Evolutionary conservation across 176 grass and related monocot species (phyloP).

Genomic region (Poa pratensis): DNA sequence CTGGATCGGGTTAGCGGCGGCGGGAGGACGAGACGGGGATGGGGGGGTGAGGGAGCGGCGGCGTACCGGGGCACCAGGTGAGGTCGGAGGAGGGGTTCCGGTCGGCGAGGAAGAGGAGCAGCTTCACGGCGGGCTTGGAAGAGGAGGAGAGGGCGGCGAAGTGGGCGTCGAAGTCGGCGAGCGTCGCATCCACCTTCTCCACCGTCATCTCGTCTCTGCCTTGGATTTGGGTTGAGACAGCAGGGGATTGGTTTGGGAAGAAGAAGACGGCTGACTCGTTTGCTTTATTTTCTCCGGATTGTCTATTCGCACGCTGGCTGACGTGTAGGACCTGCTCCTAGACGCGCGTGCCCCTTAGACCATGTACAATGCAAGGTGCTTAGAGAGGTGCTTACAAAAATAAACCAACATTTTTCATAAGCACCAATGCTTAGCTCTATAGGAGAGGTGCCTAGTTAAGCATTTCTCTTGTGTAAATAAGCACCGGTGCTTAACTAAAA

Average conservation of each 20-base stretch:
- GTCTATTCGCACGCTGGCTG: not conserved
- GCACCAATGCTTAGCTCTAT: no score
- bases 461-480: no score
- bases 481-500: no score
- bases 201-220: constrained; percentile 41
- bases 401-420: no score
- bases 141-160: constrained; percentile 32
- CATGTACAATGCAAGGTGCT: no score
- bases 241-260: not conserved
- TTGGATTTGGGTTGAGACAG: not conserved
- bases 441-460: no score
- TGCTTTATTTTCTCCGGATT: not conserved
- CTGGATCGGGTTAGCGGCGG: no score
- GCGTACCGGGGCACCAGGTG: constrained; percentile 83
- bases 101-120: constrained; percentile 90
- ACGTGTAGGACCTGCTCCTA: not conserved
- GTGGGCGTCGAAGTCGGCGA: constrained; percentile 40
- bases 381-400: no score
- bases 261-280: not conserved
- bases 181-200: constrained; percentile 48
- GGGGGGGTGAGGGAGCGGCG: not conserved
- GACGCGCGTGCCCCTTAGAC: constrained; percentile 10
- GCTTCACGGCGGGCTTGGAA: constrained; percentile 52
- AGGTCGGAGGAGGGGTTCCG: constrained; percentile 65
- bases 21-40: not conserved